Evolutionary conservation across 148 eudicot species (phyloP).

Genomic region (Silene latifolia): DNA sequence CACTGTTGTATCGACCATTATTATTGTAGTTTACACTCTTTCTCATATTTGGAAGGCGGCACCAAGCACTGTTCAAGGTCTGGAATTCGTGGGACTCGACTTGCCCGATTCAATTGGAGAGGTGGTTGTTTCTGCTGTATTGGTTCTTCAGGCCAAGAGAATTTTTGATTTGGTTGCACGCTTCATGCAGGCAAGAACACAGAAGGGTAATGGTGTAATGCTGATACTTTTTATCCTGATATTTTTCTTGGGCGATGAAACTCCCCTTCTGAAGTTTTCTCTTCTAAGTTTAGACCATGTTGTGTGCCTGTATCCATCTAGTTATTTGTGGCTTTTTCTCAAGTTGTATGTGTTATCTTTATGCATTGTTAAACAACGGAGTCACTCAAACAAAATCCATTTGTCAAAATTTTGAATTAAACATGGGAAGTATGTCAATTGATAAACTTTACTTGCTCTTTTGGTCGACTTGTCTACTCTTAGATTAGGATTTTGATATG

Average conservation of each 20-base stretch:
- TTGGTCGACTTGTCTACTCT: background rate
- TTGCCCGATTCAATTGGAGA: slow-evolving; percentile 98
- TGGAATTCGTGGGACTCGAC: slow-evolving; percentile 92
- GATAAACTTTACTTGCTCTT: background rate
- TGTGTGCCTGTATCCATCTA: background rate
- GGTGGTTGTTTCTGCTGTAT: slow-evolving; percentile 65
- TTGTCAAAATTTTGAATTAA: background rate
- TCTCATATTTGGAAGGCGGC: slow-evolving; percentile 59
- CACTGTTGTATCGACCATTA: slow-evolving; percentile 63
- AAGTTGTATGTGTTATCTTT: background rate
- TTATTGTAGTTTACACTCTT: slow-evolving; percentile 56
- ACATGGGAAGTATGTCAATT: background rate
- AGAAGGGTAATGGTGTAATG: slow-evolving; percentile 53
- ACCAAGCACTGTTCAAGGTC: slow-evolving; percentile 78
- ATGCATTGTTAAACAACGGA: slow-evolving; percentile 7
- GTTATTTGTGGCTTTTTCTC: slow-evolving; percentile 5
- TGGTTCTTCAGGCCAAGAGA: slow-evolving; percentile 77
- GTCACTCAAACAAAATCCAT: background rate
- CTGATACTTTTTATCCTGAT: background rate
- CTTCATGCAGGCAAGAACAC: slow-evolving; percentile 87
- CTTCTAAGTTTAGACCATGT: background rate
- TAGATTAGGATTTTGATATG: background rate
- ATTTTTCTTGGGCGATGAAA: background rate
- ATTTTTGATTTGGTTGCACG: slow-evolving; percentile 64
- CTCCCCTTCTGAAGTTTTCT: background rate